These are phyloP conservation scores for Rhododendron mucronatum DNA, from an alignment of 148 eudicot genomes.

Conservation along the genomic window DNA sequence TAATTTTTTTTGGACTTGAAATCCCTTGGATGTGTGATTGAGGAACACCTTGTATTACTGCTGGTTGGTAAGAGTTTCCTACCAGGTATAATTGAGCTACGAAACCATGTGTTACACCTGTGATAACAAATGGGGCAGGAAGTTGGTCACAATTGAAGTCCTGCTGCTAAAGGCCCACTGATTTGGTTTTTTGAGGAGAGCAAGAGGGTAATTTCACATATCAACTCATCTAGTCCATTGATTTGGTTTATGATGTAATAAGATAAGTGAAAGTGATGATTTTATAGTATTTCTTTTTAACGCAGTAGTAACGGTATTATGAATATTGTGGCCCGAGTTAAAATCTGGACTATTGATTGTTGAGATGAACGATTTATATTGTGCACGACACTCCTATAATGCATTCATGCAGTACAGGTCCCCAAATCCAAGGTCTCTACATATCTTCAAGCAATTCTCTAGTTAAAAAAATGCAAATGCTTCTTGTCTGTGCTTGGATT, in stretches of 20 bases:
- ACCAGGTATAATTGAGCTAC: background rate
- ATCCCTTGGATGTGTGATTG: background rate
- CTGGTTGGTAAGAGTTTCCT: background rate
- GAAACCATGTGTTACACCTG: background rate
- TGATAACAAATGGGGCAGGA: background rate
- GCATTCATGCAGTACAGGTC: background rate
- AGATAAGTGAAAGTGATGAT: too few relatives aligned
- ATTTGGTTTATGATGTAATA: too few relatives aligned
- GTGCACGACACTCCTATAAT: too few relatives aligned
- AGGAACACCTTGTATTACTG: background rate
- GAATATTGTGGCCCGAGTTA: background rate
- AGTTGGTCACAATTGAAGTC: background rate
- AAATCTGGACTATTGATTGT: too few relatives aligned
- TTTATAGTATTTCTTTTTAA: too few relatives aligned
- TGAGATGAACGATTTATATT: background rate
- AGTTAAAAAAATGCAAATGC: too few relatives aligned
- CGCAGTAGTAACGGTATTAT: too few relatives aligned
- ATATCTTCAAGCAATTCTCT: too few relatives aligned
- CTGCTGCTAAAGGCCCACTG: background rate
- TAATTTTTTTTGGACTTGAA: background rate
- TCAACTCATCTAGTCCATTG: too few relatives aligned
- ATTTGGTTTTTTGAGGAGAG: background rate
- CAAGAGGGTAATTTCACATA: too few relatives aligned
- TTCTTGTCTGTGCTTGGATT: background rate
- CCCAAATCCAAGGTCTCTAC: background rate